Evolutionary conservation across 768 basidiomycete genomes (phyloP).

Genomic region (Dentipellis fragilis): DNA sequence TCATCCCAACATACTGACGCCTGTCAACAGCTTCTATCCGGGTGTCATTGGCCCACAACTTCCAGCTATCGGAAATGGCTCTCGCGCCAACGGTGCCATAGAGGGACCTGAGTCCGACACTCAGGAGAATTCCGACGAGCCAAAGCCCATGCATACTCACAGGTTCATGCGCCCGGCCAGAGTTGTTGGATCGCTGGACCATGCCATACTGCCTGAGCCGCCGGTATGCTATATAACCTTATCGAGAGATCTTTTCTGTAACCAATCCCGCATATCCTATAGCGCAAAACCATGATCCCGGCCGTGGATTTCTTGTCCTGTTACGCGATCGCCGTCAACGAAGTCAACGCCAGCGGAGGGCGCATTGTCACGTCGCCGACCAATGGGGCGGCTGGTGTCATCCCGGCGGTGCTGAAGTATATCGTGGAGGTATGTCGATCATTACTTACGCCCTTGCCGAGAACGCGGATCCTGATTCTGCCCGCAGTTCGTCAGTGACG

Average conservation of each 20-base stretch:
- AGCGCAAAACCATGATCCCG: slow-evolving; percentile 83
- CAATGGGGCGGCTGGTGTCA: slow-evolving; percentile 89
- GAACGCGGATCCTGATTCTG: background rate
- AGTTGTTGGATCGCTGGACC: slow-evolving; percentile 72
- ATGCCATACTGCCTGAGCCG: slow-evolving; percentile 71
- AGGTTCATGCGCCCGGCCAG: slow-evolving; percentile 22
- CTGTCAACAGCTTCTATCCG: slow-evolving; percentile 36
- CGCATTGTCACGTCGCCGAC: slow-evolving; percentile 93
- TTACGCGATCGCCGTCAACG: slow-evolving; percentile 92
- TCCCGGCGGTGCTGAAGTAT: slow-evolving; percentile 87
- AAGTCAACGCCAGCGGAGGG: slow-evolving; percentile 89
- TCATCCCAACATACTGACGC: background rate
- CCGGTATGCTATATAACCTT: slow-evolving; percentile 41
- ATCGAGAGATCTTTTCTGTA: background rate
- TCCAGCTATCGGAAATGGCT: slow-evolving; percentile 25
- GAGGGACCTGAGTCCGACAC: slow-evolving; percentile 13
- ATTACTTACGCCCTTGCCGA: background rate
- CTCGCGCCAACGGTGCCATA: slow-evolving; percentile 15
- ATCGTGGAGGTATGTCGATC: slow-evolving; percentile 53
- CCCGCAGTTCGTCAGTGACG: slow-evolving; percentile 75
- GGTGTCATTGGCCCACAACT: slow-evolving; percentile 29
- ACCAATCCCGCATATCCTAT: background rate
- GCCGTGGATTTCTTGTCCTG: slow-evolving; percentile 90
- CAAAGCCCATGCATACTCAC: background rate
- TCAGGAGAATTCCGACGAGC: background rate